Evolutionary conservation across 352 stramenopile species (phyloP), one percentile per base, ranked within the genome.

Genomic region (Aphanomyces invadans): DNA sequence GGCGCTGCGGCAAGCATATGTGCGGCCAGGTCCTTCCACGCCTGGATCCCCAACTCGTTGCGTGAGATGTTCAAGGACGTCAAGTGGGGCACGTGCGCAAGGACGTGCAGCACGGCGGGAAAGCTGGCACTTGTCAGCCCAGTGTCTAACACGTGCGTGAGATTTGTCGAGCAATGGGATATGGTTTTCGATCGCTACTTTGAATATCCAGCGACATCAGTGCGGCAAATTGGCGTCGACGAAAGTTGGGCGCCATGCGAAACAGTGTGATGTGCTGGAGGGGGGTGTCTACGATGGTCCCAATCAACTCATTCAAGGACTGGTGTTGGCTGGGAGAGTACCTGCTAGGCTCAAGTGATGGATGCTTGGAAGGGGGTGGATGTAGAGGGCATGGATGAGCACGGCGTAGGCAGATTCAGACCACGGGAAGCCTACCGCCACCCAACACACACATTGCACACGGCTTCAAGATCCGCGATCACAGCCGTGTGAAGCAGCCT

Each of bases 311-410:
- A 52, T 63, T 48, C 23, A 57, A 32, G 3, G 31, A n/a, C n/a
- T n/a, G n/a, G n/a, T n/a, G n/a, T n/a, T n/a, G n/a, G n/a, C n/a
- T n/a, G n/a, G n/a, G n/a, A n/a, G n/a, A n/a, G n/a, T 67, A 67
- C 60, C 60, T 17, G 60, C 48, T 10, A 67, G 44, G 26, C 57
- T 44, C 31, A 67, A 67, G 33, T 67, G 60, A 2, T 33, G 11
- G 1, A 67, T 26, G 15, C 38, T 49, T 4, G 26, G 26, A 9
- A 59, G 15, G 3, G 42, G 32, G 32, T 48, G 12, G 9, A 19
- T 26, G 38, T 36, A 67, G 2, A 67, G 32, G 49, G 29, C 21
- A 5, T 32, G 9, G 28, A 67, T 19, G 9, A 67, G 33, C 19
- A 57, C n/a, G 0, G 60, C 60, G 23, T 67, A 67, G 17, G 38